Conservation (phyloP, 1,139 yeast genomes). For the Candida glucosophila region DNA sequence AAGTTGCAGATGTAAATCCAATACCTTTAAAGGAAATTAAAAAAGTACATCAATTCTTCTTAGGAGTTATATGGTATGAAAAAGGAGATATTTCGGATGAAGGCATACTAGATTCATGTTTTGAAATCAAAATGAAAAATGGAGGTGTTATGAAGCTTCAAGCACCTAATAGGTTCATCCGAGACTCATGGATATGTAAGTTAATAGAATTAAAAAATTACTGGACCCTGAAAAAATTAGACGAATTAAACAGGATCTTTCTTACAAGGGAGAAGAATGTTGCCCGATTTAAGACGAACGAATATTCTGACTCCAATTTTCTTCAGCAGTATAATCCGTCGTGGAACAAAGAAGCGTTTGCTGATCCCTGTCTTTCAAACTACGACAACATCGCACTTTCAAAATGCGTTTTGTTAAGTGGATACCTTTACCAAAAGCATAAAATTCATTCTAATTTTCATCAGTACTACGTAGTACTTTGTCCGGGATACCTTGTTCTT, state of each 20-base stretch:
- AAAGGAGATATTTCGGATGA: constrained; percentile 17
- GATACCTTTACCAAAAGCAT: constrained; percentile 58
- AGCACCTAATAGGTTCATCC: constrained; percentile 40
- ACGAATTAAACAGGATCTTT: constrained; percentile 32
- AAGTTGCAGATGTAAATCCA: constrained; percentile 30
- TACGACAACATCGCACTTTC: constrained; percentile 53
- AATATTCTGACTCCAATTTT: constrained; percentile 49
- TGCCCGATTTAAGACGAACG: constrained; percentile 40
- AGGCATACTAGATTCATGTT: constrained; percentile 32
- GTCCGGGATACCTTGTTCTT: constrained; percentile 60
- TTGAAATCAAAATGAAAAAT: constrained; percentile 43
- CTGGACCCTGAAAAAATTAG: constrained; percentile 46
- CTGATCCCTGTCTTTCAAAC: constrained; percentile 46
- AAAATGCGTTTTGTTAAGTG: constrained; percentile 52
- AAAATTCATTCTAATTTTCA: constrained; percentile 61
- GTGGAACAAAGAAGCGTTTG: constrained; percentile 45
- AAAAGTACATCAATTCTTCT: constrained; percentile 26
- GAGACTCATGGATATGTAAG: constrained; percentile 61
- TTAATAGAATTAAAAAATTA: constrained; percentile 39
- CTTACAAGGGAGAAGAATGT: constrained; percentile 40
- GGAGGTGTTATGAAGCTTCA: constrained; percentile 45
- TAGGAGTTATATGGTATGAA: constrained; percentile 38
- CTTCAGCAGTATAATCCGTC: constrained; percentile 42
- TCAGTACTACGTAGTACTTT: constrained; percentile 52
- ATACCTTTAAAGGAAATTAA: constrained; percentile 19